These are phyloP conservation scores for Xylariaceae sp. DNA, from an alignment of 2,329 filamentous ascomycete genomes.

Conservation along the genomic window DNA sequence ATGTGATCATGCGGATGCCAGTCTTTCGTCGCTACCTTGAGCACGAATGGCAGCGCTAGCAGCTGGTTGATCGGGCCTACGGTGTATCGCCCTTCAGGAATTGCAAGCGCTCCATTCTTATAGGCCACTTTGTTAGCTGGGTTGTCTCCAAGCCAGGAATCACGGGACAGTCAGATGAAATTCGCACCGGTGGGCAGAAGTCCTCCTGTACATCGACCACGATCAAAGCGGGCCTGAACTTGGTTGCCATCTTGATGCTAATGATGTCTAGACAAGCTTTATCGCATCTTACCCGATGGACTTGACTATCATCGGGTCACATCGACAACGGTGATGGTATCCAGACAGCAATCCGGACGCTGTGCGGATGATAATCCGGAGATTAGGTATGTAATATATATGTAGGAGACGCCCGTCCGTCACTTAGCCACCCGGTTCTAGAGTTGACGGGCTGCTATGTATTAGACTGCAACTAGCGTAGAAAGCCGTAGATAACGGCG, in stretches of 20 bases:
- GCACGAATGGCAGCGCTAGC: slow-evolving; percentile 62
- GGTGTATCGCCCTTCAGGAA: slow-evolving; percentile 67
- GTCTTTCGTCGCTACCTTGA: slow-evolving; percentile 85
- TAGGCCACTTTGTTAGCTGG: slow-evolving; percentile 16
- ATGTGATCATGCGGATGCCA: slow-evolving; percentile 79
- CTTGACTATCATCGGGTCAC: too few species aligned
- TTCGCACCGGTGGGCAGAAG: slow-evolving; percentile 79
- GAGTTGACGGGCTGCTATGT: too few species aligned
- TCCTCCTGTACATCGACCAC: slow-evolving; percentile 91
- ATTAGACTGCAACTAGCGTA: background rate
- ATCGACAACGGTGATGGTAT: too few species aligned
- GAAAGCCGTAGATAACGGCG: background rate
- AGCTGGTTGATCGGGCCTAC: slow-evolving; percentile 68
- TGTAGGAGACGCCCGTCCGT: too few species aligned
- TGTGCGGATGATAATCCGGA: too few species aligned
- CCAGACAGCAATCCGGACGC: too few species aligned
- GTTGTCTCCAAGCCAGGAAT: background rate
- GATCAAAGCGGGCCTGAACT: slow-evolving; percentile 51
- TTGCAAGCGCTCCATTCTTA: slow-evolving; percentile 78
- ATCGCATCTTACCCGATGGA: too few species aligned
- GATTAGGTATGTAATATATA: too few species aligned
- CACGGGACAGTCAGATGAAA: background rate
- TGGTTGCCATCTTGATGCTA: slow-evolving; percentile 20
- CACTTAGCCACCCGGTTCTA: too few species aligned
- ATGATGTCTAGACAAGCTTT: too few species aligned